phyloP scores from a whole-genome alignment of 768 basidiomycete genomes.

The Mycena leptocephala region DNA sequence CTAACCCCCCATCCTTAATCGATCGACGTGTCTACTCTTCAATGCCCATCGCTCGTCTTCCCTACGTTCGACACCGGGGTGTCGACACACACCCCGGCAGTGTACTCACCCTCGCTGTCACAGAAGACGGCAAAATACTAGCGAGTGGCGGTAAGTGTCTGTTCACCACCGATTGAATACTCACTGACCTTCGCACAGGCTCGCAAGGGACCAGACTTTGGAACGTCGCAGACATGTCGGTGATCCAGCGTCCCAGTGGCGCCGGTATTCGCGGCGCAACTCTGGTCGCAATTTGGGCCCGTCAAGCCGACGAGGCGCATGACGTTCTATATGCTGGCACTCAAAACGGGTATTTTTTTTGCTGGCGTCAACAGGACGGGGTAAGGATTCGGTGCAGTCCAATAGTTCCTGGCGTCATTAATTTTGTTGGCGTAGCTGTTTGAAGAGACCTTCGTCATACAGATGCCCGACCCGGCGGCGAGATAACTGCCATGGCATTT shows the following conservation, averaged over 20 bases:
- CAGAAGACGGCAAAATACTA: conserved; percentile 15
- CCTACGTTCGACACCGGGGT: conserved; percentile 16
- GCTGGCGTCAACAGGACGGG: no score
- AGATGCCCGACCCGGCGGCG: no score
- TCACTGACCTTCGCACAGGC: no score
- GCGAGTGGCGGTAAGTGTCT: conserved; percentile 21
- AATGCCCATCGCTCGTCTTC: conserved; percentile 11
- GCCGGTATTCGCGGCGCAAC: no score
- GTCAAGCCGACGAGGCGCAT: no score
- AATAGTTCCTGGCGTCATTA: neutral
- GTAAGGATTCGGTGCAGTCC: neutral
- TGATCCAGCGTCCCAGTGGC: no score
- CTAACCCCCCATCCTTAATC: neutral
- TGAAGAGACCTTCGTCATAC: conserved; percentile 15
- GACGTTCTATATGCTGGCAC: no score
- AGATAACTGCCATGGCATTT: conserved; percentile 14
- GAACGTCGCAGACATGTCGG: no score
- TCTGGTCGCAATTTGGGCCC: no score
- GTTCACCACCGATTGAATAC: neutral
- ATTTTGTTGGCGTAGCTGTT: conserved; percentile 7
- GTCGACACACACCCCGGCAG: no score
- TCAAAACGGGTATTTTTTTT: no score
- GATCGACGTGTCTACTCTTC: neutral
- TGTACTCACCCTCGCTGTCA: conserved; percentile 16
- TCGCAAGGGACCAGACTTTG: no score